These are phyloP conservation scores for Geranium incanum DNA, from an alignment of 441 rosid genomes.

Conservation along the genomic window DNA sequence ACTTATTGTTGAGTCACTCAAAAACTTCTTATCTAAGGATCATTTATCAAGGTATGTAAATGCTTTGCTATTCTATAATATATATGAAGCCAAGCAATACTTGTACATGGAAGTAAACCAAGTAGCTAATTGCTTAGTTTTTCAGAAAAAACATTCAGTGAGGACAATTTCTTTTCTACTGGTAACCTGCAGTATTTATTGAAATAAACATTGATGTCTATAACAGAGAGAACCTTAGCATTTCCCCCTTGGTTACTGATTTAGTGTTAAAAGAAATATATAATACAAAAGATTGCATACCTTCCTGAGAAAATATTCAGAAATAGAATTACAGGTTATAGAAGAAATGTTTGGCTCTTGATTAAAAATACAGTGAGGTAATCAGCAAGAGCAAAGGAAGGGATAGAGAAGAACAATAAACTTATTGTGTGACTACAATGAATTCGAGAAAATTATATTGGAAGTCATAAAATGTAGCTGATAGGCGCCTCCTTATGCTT, in stretches of 20 bases:
- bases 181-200: neutral
- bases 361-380: neutral
- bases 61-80: neutral
- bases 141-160: neutral
- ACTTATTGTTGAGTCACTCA: neutral
- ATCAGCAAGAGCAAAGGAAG: neutral
- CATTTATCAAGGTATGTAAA: neutral
- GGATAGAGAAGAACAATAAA: neutral
- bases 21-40: neutral
- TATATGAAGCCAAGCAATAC: neutral
- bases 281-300: neutral
- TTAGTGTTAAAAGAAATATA: neutral
- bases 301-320: neutral
- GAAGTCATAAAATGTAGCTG: neutral
- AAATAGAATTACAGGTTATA: neutral
- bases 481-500: neutral
- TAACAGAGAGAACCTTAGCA: slow-evolving; percentile 1
- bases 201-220: neutral
- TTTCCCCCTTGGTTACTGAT: neutral
- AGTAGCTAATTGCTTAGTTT: neutral
- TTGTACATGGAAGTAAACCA: neutral
- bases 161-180: neutral
- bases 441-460: neutral
- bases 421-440: neutral
- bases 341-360: neutral